phyloP scores from a whole-genome alignment of 2,329 filamentous ascomycete genomes.

The Phyllosticta ampelicida region DNA sequence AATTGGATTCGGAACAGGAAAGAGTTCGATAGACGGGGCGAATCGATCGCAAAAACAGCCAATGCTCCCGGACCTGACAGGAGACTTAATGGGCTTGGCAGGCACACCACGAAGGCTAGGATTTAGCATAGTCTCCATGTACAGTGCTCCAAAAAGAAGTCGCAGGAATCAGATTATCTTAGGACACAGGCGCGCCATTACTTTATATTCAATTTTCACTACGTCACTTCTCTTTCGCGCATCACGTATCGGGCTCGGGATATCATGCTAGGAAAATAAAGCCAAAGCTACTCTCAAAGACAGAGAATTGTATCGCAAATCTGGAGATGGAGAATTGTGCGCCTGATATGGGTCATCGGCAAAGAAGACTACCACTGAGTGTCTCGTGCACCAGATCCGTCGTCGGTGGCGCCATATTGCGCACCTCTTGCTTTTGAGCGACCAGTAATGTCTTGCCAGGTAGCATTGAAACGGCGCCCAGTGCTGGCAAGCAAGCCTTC shows the following conservation, averaged over 20 bases:
- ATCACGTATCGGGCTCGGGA: not conserved
- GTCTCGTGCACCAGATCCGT: not conserved
- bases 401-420: slow-evolving; percentile 12
- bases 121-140: not conserved
- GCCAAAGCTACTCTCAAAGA: not conserved
- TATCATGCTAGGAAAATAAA: slow-evolving; percentile 1
- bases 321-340: not conserved
- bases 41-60: not conserved
- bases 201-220: not conserved
- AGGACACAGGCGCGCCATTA: not conserved
- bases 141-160: not conserved
- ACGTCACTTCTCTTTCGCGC: not conserved
- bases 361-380: slow-evolving; percentile 5
- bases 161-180: not conserved
- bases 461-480: slow-evolving; percentile 68
- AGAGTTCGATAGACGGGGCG: not conserved
- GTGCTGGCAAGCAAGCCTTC: slow-evolving; percentile 82
- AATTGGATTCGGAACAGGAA: not conserved
- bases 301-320: not conserved
- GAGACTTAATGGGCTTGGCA: not conserved
- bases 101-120: not conserved
- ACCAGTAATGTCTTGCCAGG: slow-evolving; percentile 79
- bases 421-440: slow-evolving; percentile 22
- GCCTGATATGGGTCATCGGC: not conserved
- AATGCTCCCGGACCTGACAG: not conserved